phyloP scores from a whole-genome alignment of 306 rosid species.

The Ormosia emarginata region DNA sequence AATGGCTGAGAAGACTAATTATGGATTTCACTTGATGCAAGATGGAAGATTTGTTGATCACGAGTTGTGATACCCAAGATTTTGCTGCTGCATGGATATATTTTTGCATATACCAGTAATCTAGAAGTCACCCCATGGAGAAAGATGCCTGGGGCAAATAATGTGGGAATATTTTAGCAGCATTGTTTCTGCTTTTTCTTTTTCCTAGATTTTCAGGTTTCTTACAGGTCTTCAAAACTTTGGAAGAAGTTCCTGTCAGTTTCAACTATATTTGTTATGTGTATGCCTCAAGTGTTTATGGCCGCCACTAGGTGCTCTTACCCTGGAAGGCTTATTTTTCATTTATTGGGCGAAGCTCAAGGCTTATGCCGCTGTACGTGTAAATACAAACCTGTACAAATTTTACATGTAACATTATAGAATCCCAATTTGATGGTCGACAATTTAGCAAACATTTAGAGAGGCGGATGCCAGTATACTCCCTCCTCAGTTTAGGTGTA shows the following conservation, averaged over 20 bases:
- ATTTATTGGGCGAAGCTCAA: not conserved
- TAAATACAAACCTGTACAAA: not conserved
- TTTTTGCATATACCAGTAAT: not conserved
- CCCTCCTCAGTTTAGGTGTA: too few species aligned
- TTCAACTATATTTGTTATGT: not conserved
- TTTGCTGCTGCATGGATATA: not conserved
- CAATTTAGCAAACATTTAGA: not conserved
- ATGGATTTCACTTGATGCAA: not conserved
- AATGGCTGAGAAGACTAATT: not conserved
- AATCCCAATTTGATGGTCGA: not conserved
- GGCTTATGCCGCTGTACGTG: not conserved
- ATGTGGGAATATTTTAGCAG: not conserved
- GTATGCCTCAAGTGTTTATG: not conserved
- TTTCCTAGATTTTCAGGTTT: not conserved
- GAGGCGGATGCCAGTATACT: too few species aligned
- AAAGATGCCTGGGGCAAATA: not conserved
- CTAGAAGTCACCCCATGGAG: not conserved
- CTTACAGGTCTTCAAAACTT: not conserved
- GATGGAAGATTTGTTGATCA: not conserved
- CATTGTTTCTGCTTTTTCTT: not conserved
- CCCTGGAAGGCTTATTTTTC: not conserved
- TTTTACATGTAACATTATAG: not conserved
- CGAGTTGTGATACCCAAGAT: not conserved
- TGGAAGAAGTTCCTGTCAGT: not conserved
- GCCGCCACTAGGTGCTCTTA: not conserved